Conservation (phyloP, 2,329 filamentous ascomycete genomes). For the Fusarium sororula region DNA sequence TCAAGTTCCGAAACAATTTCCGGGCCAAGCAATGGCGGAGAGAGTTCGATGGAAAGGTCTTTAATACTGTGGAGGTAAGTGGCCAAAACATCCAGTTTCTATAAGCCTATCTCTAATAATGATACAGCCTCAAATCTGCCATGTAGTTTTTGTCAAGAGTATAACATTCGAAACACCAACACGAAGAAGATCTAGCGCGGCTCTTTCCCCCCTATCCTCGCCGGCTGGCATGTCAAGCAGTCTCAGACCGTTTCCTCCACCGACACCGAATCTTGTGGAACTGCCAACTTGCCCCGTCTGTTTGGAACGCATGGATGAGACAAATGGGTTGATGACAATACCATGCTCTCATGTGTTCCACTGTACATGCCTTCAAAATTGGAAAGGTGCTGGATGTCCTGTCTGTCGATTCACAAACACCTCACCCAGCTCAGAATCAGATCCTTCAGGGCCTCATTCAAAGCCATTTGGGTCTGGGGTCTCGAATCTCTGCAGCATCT, state of each 20-base stretch:
- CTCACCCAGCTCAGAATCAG: slow-evolving; percentile 48
- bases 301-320: slow-evolving; percentile 97
- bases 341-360: slow-evolving; percentile 98
- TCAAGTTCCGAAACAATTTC: slow-evolving; percentile 85
- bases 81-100: not conserved
- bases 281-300: slow-evolving; percentile 96
- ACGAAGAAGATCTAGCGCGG: slow-evolving; percentile 57
- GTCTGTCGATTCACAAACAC: slow-evolving; percentile 88
- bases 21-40: slow-evolving; percentile 82
- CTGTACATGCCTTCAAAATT: slow-evolving; percentile 94
- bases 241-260: slow-evolving; percentile 68
- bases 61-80: slow-evolving; percentile 86
- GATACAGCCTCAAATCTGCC: slow-evolving; percentile 85
- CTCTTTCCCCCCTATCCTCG: slow-evolving; percentile 67
- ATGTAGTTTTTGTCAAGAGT: slow-evolving; percentile 92
- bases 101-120: slow-evolving; percentile 20
- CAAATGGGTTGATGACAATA: slow-evolving; percentile 92
- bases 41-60: slow-evolving; percentile 91
- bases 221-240: slow-evolving; percentile 54
- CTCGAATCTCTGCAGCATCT: slow-evolving; percentile 81
- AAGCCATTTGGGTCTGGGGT: slow-evolving; percentile 67
- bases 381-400: slow-evolving; percentile 92
- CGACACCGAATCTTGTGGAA: slow-evolving; percentile 86
- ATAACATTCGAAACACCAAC: slow-evolving; percentile 81
- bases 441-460: slow-evolving; percentile 59